Evolutionary conservation across 2,329 filamentous ascomycete genomes (phyloP), one percentile per base, ranked within the genome.

Genomic region (Penicillium sclerotiorum): DNA sequence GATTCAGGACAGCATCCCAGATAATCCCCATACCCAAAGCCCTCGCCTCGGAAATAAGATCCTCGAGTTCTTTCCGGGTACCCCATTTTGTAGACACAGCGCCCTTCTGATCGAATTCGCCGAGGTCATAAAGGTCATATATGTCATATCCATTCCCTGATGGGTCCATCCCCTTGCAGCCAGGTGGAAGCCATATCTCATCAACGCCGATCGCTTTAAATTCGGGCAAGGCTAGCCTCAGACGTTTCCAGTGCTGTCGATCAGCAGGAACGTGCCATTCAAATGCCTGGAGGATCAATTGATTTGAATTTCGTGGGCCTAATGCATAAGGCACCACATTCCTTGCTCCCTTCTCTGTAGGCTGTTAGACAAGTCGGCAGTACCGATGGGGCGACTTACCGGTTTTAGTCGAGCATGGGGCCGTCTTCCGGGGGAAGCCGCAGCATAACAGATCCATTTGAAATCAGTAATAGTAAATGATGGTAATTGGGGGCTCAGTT

Each of bases 81-180:
- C 87, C 87, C 86, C 86, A 90, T 75, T 89, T 89, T 1, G 86
- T 89, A 2, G 73, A 71, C 5, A 70, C 71, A 0, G 74, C 66
- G 15, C 83, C 84, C 64, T 89, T 89, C 62, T 89, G 85, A 35
- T 88, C 81, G 58, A 89, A 90, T 63, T 90, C 87, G 25, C 87
- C 87, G 2, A 87, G 68, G 53, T 88, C 85, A 59, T 84, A 88
- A 12, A 90, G 69, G 62, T 89, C 87, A 62, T 88, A 89, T 53
- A 84, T 77, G 64, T 86, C 84, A 57, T 87, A 87, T 5, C 87
- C 87, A 59, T 88, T 88, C 17, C 84, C 82, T 22, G 77, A 68
- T 0, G 79, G 77, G 23, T 77, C 77, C 50, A 81, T 81, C 0
- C 81, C 85, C 71, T 89, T 90, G 69, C 85, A 88, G 47, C 81